A percentile compares a stretch with the other conserved stretches of the same genome.
Evolutionary conservation across 768 basidiomycete species (phyloP).

Genomic region (Chlorophyllum brunneum): DNA sequence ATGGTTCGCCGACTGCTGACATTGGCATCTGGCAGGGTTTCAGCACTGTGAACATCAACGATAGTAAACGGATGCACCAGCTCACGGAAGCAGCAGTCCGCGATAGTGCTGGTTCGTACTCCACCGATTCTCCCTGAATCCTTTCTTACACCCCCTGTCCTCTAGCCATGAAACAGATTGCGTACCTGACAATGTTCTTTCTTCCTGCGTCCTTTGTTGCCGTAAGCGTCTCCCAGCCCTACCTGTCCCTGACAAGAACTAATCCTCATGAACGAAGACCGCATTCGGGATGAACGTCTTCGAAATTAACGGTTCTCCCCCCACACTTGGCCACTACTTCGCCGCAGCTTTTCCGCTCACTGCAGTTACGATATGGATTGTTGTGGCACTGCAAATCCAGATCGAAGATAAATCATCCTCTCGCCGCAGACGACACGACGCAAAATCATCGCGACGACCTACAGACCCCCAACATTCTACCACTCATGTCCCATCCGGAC

Average conservation of each 20-base stretch:
- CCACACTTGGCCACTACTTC: constrained; percentile 35
- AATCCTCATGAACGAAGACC: constrained; percentile 23
- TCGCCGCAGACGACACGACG: neutral
- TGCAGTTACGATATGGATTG: constrained; percentile 38
- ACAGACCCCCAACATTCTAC: neutral
- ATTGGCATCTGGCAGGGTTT: constrained; percentile 36
- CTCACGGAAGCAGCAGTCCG: constrained; percentile 40
- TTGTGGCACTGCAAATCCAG: constrained; percentile 38
- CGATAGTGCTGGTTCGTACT: constrained; percentile 26
- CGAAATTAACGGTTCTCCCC: constrained; percentile 30
- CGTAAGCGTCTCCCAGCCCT: constrained; percentile 28
- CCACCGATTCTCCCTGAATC: neutral
- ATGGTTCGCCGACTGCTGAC: constrained; percentile 30
- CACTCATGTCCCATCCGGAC: too few species aligned
- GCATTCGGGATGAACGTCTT: constrained; percentile 48
- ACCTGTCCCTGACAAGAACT: neutral
- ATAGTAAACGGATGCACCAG: constrained; percentile 41
- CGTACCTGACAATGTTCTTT: constrained; percentile 60
- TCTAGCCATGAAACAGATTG: constrained; percentile 47
- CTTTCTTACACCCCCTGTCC: neutral
- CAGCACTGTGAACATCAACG: constrained; percentile 46
- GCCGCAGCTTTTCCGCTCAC: constrained; percentile 38
- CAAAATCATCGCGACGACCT: neutral
- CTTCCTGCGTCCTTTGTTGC: constrained; percentile 51
- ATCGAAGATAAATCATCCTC: constrained; percentile 9